A percentile compares a stretch with the other conserved stretches of the same genome.
phyloP scores from a whole-genome alignment of 2,329 filamentous ascomycete species.

The Sporothrix curviconia region DNA sequence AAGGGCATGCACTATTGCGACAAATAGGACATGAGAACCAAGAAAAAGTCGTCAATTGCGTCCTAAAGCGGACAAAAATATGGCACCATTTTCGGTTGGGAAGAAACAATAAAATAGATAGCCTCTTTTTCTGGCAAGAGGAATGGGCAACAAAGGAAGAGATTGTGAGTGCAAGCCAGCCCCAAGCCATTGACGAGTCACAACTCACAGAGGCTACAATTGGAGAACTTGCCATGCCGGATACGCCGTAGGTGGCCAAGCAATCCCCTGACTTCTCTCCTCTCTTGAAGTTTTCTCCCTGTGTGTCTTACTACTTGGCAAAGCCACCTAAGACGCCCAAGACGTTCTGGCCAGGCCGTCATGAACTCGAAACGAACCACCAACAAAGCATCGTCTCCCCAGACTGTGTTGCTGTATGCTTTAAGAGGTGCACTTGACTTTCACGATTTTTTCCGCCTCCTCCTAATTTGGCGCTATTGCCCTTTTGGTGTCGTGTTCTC shows the following conservation, averaged over 20 bases:
- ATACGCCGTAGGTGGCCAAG: not conserved
- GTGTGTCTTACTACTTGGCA: too few species aligned
- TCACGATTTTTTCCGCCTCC: not conserved
- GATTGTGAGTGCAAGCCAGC: not conserved
- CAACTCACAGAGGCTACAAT: not conserved
- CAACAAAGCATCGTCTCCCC: not conserved
- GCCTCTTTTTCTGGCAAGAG: not conserved
- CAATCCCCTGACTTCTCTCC: too few species aligned
- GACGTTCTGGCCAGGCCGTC: too few species aligned
- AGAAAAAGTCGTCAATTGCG: not conserved
- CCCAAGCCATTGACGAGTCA: constrained; percentile 3
- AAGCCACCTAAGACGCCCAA: too few species aligned
- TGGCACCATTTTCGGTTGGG: not conserved
- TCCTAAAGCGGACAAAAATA: not conserved
- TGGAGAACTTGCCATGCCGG: not conserved
- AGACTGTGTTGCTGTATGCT: not conserved
- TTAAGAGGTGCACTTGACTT: not conserved
- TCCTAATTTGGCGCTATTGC: constrained; percentile 2
- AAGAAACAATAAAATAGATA: not conserved
- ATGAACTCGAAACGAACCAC: not conserved
- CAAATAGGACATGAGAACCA: not conserved
- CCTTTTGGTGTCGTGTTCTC: not conserved
- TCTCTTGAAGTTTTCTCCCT: too few species aligned
- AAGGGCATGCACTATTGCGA: not conserved
- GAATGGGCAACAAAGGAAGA: not conserved